Conservation (phyloP, 441 rosid species). For the Breynia disticha region DNA sequence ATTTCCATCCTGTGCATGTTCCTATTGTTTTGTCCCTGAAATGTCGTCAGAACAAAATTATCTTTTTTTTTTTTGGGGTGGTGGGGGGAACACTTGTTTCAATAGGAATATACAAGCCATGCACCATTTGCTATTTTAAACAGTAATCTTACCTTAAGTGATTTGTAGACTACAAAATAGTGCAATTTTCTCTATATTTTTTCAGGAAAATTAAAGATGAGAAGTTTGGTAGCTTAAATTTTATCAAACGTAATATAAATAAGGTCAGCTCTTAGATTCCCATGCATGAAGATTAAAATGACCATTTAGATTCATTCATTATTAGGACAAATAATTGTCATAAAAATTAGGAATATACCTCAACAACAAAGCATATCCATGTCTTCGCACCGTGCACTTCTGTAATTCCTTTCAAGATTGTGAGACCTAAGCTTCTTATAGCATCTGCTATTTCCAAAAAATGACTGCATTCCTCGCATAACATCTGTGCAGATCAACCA, state of each 20-base stretch:
- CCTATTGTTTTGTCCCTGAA: slow-evolving; percentile 72
- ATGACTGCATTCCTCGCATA: slow-evolving; percentile 88
- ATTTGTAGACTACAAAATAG: too few species aligned
- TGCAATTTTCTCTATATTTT: too few species aligned
- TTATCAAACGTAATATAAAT: too few species aligned
- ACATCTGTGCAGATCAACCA: slow-evolving; percentile 52
- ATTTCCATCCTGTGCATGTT: slow-evolving; percentile 85
- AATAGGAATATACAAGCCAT: too few species aligned
- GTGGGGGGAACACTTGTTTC: background rate
- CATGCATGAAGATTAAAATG: too few species aligned
- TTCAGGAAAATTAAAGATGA: too few species aligned
- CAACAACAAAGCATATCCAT: slow-evolving; percentile 83
- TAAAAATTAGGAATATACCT: slow-evolving; percentile 37
- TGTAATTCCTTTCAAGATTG: slow-evolving; percentile 81
- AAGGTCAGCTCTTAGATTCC: too few species aligned
- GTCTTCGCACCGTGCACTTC: slow-evolving; percentile 75
- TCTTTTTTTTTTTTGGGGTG: too few species aligned
- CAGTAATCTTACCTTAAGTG: too few species aligned
- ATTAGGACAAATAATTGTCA: slow-evolving; percentile 7
- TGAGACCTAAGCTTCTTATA: slow-evolving; percentile 70
- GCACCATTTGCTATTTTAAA: too few species aligned
- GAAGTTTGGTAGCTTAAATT: too few species aligned
- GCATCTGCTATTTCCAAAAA: slow-evolving; percentile 95
- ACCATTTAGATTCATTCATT: too few species aligned
- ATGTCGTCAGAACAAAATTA: slow-evolving; percentile 4